Conservation (phyloP, 805 yeast genomes). For the Saccharomycopsis sp. region DNA sequence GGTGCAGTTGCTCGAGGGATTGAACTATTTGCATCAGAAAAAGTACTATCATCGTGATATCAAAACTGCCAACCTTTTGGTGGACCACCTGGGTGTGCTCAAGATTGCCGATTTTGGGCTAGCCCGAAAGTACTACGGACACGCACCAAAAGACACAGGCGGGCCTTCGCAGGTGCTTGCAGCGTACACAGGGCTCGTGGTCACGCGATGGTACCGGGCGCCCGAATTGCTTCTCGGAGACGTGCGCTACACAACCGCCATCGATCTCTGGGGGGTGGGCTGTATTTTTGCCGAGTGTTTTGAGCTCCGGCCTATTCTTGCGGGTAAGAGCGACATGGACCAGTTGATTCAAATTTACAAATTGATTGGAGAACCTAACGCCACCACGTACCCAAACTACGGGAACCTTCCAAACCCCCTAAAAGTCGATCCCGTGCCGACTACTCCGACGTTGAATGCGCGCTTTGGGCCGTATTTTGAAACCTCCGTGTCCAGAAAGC, state of each 20-base stretch:
- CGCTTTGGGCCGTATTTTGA: constrained; percentile 39
- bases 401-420: constrained; percentile 54
- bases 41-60: constrained; percentile 79
- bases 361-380: constrained; percentile 73
- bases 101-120: constrained; percentile 96
- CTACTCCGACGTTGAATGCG: constrained; percentile 39
- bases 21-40: constrained; percentile 64
- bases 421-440: constrained; percentile 26
- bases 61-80: constrained; percentile 86
- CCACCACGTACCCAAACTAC: constrained; percentile 21
- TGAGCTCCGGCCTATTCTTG: constrained; percentile 72
- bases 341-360: constrained; percentile 79
- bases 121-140: constrained; percentile 70
- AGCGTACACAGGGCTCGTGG: constrained; percentile 62
- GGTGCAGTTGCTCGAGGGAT: constrained; percentile 71
- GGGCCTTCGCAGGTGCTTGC: constrained; percentile 23
- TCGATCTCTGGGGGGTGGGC: constrained; percentile 97
- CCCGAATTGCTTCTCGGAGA: constrained; percentile 93
- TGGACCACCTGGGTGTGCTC: constrained; percentile 68
- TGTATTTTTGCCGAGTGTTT: constrained; percentile 93
- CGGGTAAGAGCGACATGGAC: constrained; percentile 79
- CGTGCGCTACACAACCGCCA: constrained; percentile 82
- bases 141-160: constrained; percentile 39
- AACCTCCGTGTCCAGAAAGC: constrained; percentile 16
- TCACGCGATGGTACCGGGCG: constrained; percentile 96